Base-by-base conservation (phyloP, 1,284 basidiomycete species). In the Malassezia slooffiae region DNA sequence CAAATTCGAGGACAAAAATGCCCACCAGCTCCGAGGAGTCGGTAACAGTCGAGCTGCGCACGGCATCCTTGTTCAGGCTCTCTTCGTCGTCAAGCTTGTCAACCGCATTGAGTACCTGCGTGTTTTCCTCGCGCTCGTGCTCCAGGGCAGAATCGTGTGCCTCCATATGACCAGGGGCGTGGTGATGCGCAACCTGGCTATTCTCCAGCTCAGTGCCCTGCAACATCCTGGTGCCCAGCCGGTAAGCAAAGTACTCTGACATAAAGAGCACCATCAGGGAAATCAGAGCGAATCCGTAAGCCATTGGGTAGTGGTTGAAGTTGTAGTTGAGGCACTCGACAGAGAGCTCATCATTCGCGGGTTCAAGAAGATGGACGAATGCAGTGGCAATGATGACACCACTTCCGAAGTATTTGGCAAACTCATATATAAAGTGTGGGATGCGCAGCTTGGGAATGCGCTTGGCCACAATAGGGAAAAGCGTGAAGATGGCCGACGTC, bases 381-480 rank as follows among this genome's bases (percentile, higher is more conserved):
- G 72, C 72, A 5, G 91, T 96, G 0, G 87, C 87, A 53, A 96
- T 85, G 43, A 74, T 68, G 50, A 62, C 53, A 40, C 38, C 55
- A 7, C 85, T 88, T 35, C 91, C 91, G 72, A 95, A 95, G 73
- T 84, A 96, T 71, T 91, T 93, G 22, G 84, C 83, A 65, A 91
- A 88, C 46, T 55, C 57, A 54, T 61, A 65, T 17, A 58, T 46
- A 9, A 52, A 32, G 1, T 44, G 49, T 3, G 72, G 72, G 12
- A 74, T 57, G 3, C 45, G 29, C 15, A 72, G 37, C 0, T 50
- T 35, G 0, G 56, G 50, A 3, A 79, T 75, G 35, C 79, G 74
- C 41, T 73, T 76, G 3, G 86, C 77, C 20, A 90, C 59, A 37
- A 95, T 77, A 7, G 90, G 91, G 65, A 91, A 84, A 32, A 87